A percentile compares a stretch with the other conserved stretches of the same genome.
phyloP scores from a whole-genome alignment of 192 early-diverging fungal species.

The Pecoramyces ruminantium region DNA sequence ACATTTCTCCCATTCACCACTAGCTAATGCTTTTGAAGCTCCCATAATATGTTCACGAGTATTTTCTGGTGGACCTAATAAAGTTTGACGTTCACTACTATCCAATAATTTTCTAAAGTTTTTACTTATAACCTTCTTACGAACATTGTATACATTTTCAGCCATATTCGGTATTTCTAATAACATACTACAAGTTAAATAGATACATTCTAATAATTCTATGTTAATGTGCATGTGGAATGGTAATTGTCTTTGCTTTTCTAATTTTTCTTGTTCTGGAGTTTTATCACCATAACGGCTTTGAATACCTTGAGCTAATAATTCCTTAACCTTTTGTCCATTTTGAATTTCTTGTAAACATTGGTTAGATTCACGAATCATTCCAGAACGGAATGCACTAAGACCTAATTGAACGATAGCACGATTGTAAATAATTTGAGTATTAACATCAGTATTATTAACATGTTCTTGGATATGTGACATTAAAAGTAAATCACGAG shows the following conservation, averaged over 20 bases:
- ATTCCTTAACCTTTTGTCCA: slow-evolving; percentile 70
- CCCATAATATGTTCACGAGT: slow-evolving; percentile 99
- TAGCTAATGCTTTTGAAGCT: slow-evolving; percentile 75
- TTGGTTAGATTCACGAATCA: slow-evolving; percentile 74
- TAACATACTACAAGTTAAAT: slow-evolving; percentile 87
- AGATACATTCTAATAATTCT: slow-evolving; percentile 92
- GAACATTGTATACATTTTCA: slow-evolving; percentile 34
- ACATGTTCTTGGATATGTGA: slow-evolving; percentile 93
- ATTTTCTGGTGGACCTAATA: slow-evolving; percentile 93
- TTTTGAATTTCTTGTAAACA: slow-evolving; percentile 77
- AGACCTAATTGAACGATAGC: slow-evolving; percentile 90
- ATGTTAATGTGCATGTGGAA: slow-evolving; percentile 99
- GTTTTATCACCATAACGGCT: slow-evolving; percentile 63
- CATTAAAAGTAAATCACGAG: slow-evolving; percentile 94
- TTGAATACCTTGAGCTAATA: slow-evolving; percentile 75
- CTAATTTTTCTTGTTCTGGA: slow-evolving; percentile 78
- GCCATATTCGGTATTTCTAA: slow-evolving; percentile 97
- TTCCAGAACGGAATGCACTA: slow-evolving; percentile 85
- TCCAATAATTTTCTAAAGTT: slow-evolving; percentile 86
- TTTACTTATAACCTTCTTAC: slow-evolving; percentile 63
- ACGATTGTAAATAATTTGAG: slow-evolving; percentile 92
- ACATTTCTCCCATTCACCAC: slow-evolving; percentile 84
- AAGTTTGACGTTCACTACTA: slow-evolving; percentile 89
- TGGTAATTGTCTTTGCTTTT: slow-evolving; percentile 88
- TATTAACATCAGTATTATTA: slow-evolving; percentile 69